Evolutionary conservation across 75 land plant species (phyloP).

Genomic region (Picea glauca): DNA sequence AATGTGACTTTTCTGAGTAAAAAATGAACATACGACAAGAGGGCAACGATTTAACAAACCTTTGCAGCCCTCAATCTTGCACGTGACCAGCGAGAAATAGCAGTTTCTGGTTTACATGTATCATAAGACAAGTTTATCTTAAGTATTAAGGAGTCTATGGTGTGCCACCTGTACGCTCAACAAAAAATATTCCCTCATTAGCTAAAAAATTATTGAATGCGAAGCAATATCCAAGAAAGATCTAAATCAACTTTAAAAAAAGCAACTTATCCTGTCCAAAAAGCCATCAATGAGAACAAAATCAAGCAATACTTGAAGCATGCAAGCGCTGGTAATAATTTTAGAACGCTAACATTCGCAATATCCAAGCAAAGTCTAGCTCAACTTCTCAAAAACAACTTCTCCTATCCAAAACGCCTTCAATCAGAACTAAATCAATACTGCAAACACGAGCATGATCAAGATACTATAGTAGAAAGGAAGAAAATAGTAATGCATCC

Average conservation of each 20-base stretch:
- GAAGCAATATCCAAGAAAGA: neutral
- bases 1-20: too few relatives aligned
- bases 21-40: too few relatives aligned
- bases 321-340: too few relatives aligned
- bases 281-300: neutral
- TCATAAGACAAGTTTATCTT: conserved; percentile 10
- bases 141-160: neutral
- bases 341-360: too few relatives aligned
- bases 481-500: neutral
- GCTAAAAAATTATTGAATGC: neutral
- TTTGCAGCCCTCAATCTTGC: neutral
- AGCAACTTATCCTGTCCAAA: neutral
- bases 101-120: neutral
- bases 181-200: neutral
- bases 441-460: neutral
- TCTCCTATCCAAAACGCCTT: neutral
- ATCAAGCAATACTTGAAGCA: too few relatives aligned
- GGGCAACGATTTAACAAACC: neutral
- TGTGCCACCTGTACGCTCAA: neutral
- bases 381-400: neutral
- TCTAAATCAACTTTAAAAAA: neutral
- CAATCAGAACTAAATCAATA: neutral
- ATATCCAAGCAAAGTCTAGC: neutral
- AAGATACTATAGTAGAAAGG: neutral
- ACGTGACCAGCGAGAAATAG: neutral